Conservation (phyloP, 148 eudicot genomes). For the Fallopia convolvulus region DNA sequence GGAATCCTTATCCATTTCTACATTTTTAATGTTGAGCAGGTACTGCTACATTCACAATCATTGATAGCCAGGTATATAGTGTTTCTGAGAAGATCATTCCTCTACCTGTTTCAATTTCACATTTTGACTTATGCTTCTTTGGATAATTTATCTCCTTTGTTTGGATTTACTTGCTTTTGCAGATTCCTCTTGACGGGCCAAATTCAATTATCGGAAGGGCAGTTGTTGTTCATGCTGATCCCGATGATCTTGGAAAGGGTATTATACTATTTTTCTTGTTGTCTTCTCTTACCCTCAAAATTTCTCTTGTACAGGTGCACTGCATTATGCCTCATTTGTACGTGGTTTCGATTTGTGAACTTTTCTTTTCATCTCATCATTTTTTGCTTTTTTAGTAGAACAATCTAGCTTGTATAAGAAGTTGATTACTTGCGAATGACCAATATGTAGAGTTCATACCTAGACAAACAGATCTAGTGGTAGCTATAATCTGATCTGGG, state of each 20-base stretch:
- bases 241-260: conserved; percentile 99
- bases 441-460: not conserved
- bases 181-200: conserved; percentile 87
- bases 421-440: not conserved
- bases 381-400: not conserved
- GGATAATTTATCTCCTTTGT: not conserved
- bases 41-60: conserved; percentile 67
- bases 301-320: not conserved
- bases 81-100: not conserved
- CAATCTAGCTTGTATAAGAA: not conserved
- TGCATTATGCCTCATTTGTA: not conserved
- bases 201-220: conserved; percentile 91
- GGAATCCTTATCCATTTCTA: not conserved
- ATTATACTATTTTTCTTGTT: not conserved
- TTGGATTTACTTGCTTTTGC: conserved; percentile 13
- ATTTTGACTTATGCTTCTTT: not conserved
- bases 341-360: not conserved
- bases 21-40: conserved; percentile 31
- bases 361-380: not conserved
- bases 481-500: not conserved
- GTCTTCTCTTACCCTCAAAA: not conserved
- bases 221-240: conserved; percentile 94
- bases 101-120: conserved; percentile 4
- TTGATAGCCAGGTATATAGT: conserved; percentile 65
- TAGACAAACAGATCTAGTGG: not conserved